Conservation (phyloP, 768 basidiomycete species). For the Tulasnella sp. region DNA sequence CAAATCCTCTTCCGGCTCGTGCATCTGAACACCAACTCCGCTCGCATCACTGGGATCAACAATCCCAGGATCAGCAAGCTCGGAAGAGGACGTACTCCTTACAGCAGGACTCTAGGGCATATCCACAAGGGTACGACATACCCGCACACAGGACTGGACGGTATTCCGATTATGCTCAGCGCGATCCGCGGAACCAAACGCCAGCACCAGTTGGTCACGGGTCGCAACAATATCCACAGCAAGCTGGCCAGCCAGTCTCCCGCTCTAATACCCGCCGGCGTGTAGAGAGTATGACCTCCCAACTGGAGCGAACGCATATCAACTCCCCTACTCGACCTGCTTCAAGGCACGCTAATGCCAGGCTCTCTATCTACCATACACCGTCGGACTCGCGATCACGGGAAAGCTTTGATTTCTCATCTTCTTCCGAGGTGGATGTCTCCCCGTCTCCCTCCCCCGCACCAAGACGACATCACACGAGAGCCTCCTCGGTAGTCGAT, state of each 20-base stretch:
- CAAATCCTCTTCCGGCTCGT: not conserved
- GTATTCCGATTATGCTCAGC: constrained; percentile 1
- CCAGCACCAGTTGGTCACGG: not conserved
- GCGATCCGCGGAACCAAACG: not conserved
- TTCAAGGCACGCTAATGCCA: not conserved
- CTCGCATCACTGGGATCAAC: not conserved
- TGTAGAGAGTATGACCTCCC: not conserved
- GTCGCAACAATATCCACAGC: not conserved
- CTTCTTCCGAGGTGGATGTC: not conserved
- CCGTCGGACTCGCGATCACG: not conserved
- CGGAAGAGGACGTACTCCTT: constrained; percentile 1
- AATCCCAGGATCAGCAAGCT: not conserved
- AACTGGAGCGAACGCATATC: not conserved
- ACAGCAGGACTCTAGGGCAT: not conserved
- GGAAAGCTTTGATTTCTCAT: constrained; percentile 7
- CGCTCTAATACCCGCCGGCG: not conserved
- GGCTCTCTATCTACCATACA: constrained; percentile 2
- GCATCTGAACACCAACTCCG: not conserved
- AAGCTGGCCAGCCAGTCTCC: not conserved
- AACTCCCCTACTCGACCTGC: not conserved
- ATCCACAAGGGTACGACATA: not conserved
- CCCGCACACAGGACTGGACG: not conserved
- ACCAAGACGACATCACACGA: not conserved
- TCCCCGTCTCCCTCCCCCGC: constrained; percentile 5
- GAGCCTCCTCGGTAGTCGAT: not conserved